phyloP scores from a whole-genome alignment of 306 rosid species.

The Cicer yamashitae region DNA sequence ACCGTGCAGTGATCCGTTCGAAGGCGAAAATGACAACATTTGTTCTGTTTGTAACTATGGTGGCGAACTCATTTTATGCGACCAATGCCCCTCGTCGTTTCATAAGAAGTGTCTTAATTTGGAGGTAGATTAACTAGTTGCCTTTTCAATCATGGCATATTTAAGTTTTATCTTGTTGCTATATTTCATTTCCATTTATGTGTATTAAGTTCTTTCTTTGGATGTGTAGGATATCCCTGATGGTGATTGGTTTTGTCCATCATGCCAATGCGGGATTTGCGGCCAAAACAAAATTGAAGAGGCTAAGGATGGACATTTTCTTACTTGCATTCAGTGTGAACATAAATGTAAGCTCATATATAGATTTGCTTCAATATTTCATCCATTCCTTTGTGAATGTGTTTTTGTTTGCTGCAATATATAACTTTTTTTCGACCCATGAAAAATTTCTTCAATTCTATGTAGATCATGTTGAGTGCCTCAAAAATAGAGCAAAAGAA shows the following conservation, averaged over 20 bases:
- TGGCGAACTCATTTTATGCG: constrained; percentile 84
- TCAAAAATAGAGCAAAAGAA: constrained; percentile 43
- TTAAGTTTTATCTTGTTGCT: constrained; percentile 29
- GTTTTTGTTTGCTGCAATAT: background rate
- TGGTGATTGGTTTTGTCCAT: constrained; percentile 92
- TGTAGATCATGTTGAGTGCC: constrained; percentile 76
- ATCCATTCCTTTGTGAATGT: constrained; percentile 11
- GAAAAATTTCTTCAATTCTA: constrained; percentile 25
- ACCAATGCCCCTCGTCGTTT: constrained; percentile 82
- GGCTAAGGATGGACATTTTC: constrained; percentile 40
- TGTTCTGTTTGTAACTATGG: constrained; percentile 86
- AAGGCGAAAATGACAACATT: constrained; percentile 68
- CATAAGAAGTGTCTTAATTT: constrained; percentile 72
- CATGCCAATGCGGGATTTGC: constrained; percentile 79
- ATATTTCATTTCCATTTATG: constrained; percentile 27
- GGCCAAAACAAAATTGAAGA: constrained; percentile 46
- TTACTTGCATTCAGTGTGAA: constrained; percentile 81
- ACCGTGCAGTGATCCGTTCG: constrained; percentile 26
- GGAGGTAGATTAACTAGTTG: constrained; percentile 57
- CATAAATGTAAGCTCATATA: constrained; percentile 62
- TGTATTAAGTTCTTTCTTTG: constrained; percentile 28
- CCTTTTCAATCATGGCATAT: constrained; percentile 35
- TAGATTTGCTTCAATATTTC: constrained; percentile 39
- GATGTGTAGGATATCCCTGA: constrained; percentile 74
- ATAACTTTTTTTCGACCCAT: background rate